phyloP scores from a whole-genome alignment of 2,329 filamentous ascomycete species.

The Diplodia intermedia region DNA sequence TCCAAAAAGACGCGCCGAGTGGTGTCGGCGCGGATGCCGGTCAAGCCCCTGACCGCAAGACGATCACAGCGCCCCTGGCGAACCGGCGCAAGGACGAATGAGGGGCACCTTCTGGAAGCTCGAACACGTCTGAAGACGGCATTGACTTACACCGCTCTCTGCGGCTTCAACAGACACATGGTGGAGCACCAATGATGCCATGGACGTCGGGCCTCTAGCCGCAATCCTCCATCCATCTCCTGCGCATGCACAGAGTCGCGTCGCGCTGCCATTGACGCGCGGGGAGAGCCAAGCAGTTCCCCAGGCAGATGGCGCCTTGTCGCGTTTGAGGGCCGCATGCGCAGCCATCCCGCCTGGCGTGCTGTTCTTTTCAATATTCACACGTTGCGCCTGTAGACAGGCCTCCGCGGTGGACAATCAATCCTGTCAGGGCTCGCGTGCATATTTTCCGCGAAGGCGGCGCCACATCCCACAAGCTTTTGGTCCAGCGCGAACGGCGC shows the following conservation, averaged over 20 bases:
- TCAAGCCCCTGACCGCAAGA: slow-evolving; percentile 24
- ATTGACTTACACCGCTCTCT: slow-evolving; percentile 31
- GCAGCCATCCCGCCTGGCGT: not conserved
- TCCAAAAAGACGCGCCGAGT: slow-evolving; percentile 30
- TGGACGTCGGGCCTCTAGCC: slow-evolving; percentile 5
- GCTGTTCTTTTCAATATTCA: not conserved
- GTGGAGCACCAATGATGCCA: slow-evolving; percentile 23
- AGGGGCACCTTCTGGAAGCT: slow-evolving; percentile 30
- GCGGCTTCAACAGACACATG: not conserved
- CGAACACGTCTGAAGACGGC: slow-evolving; percentile 26
- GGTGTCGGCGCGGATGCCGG: slow-evolving; percentile 28
- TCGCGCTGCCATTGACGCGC: not conserved
- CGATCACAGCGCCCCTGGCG: slow-evolving; percentile 23
- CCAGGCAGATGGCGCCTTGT: too few relatives aligned
- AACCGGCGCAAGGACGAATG: slow-evolving; percentile 13
- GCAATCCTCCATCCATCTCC: not conserved
- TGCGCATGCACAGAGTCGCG: too few relatives aligned
- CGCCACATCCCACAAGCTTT: slow-evolving; percentile 17
- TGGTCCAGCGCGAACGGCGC: slow-evolving; percentile 17
- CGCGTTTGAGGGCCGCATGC: slow-evolving; percentile 15
- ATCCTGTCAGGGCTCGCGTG: not conserved
- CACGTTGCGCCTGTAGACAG: slow-evolving; percentile 9
- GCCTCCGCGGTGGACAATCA: not conserved
- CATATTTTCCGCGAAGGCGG: not conserved
- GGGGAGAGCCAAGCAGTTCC: not conserved